These are phyloP conservation scores for Phylloporus sp. DNA, from an alignment of 768 basidiomycete species.

Conservation along the genomic window DNA sequence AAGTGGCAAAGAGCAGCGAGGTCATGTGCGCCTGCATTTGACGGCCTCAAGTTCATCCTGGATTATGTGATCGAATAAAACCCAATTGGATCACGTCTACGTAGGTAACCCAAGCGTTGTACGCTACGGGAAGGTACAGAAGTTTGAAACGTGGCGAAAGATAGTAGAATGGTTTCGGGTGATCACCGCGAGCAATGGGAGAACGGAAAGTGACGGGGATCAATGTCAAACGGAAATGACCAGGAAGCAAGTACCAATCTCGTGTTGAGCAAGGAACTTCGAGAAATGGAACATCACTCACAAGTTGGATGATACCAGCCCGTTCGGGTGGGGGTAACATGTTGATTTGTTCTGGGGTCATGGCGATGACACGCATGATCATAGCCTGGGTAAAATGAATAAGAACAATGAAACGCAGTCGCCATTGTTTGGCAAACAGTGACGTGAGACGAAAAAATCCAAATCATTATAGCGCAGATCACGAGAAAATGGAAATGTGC, in stretches of 20 bases:
- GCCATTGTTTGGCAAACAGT: neutral
- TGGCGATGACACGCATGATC: slow-evolving; percentile 72
- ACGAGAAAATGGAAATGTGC: slow-evolving; percentile 1
- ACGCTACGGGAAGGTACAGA: slow-evolving; percentile 21
- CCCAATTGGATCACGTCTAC: slow-evolving; percentile 15
- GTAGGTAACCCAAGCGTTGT: slow-evolving; percentile 30
- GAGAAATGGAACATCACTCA: slow-evolving; percentile 38
- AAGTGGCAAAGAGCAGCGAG: neutral
- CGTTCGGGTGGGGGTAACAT: slow-evolving; percentile 69
- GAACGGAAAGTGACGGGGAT: slow-evolving; percentile 21
- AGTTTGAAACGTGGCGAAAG: slow-evolving; percentile 12
- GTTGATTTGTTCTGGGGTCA: slow-evolving; percentile 84
- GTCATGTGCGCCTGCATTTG: neutral
- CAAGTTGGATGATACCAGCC: slow-evolving; percentile 77
- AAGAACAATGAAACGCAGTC: slow-evolving; percentile 8
- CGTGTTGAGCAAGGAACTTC: slow-evolving; percentile 8
- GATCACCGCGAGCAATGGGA: slow-evolving; percentile 9
- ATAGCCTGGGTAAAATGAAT: slow-evolving; percentile 46
- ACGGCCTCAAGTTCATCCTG: slow-evolving; percentile 4
- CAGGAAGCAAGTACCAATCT: slow-evolving; percentile 5
- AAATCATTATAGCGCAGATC: slow-evolving; percentile 2
- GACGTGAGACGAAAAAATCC: neutral
- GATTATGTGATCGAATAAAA: slow-evolving; percentile 2
- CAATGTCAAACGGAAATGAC: slow-evolving; percentile 24
- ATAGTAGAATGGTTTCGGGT: slow-evolving; percentile 1